Evolutionary conservation across 2,329 filamentous ascomycete species (phyloP).

Genomic region (Alternaria triticina): DNA sequence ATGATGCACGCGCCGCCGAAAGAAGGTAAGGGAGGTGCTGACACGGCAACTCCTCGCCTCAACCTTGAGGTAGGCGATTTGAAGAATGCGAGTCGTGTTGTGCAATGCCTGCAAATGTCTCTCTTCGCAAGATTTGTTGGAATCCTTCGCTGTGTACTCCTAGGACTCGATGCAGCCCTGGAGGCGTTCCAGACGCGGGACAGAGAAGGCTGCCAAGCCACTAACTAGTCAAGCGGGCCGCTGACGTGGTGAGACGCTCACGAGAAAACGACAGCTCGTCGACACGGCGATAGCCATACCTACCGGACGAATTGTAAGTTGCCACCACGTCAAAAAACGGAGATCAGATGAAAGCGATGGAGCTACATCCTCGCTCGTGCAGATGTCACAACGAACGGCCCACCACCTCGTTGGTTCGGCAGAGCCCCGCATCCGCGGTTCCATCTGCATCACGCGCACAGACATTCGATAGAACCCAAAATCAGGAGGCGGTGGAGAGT

Average conservation of each 20-base stretch:
- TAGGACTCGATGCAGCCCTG: background rate
- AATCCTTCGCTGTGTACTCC: background rate
- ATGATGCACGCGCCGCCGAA: background rate
- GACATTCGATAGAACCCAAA: background rate
- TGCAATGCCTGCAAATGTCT: background rate
- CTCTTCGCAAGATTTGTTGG: background rate
- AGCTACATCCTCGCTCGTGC: background rate
- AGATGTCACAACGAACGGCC: background rate
- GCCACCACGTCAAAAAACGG: background rate
- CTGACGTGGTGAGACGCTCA: background rate
- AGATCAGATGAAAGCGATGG: background rate
- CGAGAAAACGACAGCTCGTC: background rate
- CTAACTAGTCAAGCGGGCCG: background rate
- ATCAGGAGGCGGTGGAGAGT: background rate
- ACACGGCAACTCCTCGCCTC: background rate
- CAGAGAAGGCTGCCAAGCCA: background rate
- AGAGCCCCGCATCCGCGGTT: background rate
- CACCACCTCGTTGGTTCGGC: background rate
- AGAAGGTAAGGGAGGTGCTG: background rate
- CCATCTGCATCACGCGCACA: background rate
- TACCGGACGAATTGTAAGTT: background rate
- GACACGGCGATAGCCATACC: background rate
- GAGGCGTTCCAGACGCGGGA: background rate
- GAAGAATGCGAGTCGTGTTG: background rate
- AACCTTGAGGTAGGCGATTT: background rate